A percentile compares a stretch with the other conserved stretches of the same genome.
phyloP scores from a whole-genome alignment of 257 asterid species.

The Osmanthus fragrans region DNA sequence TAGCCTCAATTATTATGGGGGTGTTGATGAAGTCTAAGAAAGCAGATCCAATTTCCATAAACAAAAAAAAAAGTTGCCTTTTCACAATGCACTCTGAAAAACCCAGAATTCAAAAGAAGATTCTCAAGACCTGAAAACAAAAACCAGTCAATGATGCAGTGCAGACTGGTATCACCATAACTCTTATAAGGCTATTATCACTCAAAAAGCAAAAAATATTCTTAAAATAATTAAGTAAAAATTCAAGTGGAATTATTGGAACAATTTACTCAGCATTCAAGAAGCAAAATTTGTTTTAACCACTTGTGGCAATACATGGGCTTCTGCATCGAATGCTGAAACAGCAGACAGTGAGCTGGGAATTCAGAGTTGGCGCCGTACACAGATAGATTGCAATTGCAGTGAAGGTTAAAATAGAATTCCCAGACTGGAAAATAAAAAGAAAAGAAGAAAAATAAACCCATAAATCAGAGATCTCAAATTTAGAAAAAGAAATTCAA shows the following conservation, averaged over 20 bases:
- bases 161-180: too few relatives aligned
- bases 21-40: conserved; percentile 34
- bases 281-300: too few relatives aligned
- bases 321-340: not conserved
- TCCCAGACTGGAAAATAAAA: not conserved
- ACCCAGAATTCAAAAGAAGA: conserved; percentile 12
- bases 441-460: not conserved
- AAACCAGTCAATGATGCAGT: conserved; percentile 21
- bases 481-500: too few relatives aligned
- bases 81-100: conserved; percentile 21
- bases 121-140: conserved; percentile 24
- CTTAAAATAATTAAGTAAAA: too few relatives aligned
- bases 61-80: conserved; percentile 16
- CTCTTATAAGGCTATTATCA: conserved; percentile 7
- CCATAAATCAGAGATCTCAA: not conserved
- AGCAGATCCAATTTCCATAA: conserved; percentile 46
- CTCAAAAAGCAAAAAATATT: not conserved
- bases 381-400: not conserved
- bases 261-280: too few relatives aligned
- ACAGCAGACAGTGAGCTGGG: not conserved
- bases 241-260: too few relatives aligned
- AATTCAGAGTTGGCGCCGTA: not conserved
- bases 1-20: conserved; percentile 14
- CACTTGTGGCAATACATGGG: not conserved
- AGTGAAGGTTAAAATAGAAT: not conserved